These are phyloP conservation scores for Maudiozyma serrabonitensis DNA, from an alignment of 805 yeast species.

Conservation along the genomic window DNA sequence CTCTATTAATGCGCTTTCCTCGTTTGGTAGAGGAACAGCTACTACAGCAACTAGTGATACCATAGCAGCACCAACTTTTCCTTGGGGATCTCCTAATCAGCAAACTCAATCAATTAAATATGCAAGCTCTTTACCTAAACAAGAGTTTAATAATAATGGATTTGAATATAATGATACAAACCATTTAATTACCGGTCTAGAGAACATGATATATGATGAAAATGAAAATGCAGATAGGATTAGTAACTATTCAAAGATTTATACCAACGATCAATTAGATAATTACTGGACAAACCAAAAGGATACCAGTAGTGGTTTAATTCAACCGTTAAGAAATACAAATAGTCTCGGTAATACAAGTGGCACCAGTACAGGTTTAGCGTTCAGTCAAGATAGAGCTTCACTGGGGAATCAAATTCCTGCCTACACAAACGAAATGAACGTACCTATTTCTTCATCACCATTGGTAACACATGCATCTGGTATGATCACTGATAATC, in stretches of 20 bases:
- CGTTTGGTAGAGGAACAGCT: constrained; percentile 7
- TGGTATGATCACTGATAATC: background rate
- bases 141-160: constrained; percentile 7
- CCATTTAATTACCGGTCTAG: constrained; percentile 25
- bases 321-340: constrained; percentile 1
- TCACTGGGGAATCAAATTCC: background rate
- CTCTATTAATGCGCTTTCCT: background rate
- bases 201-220: constrained; percentile 27
- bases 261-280: constrained; percentile 30
- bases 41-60: constrained; percentile 14
- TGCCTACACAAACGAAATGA: constrained; percentile 1
- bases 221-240: constrained; percentile 21
- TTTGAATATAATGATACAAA: constrained; percentile 21
- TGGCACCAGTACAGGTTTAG: background rate
- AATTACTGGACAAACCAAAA: constrained; percentile 24
- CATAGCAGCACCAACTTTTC: constrained; percentile 8
- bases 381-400: background rate
- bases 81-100: background rate
- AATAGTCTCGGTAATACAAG: background rate
- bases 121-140: background rate
- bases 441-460: background rate
- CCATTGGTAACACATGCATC: background rate
- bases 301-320: background rate
- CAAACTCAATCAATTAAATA: background rate
- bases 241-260: constrained; percentile 24